phyloP scores from a whole-genome alignment of 1,284 basidiomycete genomes.

The Somion occarium region DNA sequence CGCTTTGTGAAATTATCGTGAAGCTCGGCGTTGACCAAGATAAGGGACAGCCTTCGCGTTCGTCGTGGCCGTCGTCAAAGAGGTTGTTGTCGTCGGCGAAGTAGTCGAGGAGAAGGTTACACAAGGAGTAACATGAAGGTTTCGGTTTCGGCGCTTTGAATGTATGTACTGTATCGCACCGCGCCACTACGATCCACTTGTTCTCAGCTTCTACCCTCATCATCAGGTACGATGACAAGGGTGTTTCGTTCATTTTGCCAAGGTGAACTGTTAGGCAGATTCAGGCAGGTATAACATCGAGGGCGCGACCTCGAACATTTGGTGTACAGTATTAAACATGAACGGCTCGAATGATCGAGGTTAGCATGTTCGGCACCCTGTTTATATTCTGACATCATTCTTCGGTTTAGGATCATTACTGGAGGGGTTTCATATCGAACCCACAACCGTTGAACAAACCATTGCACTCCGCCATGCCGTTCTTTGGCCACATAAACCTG shows the following conservation, averaged over 20 bases:
- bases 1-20: not conserved
- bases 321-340: too few species aligned
- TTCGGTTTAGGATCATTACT: not conserved
- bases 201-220: too few species aligned
- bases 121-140: not conserved
- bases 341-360: too few species aligned
- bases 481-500: constrained; percentile 49
- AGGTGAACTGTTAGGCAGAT: not conserved
- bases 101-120: not conserved
- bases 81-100: not conserved
- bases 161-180: not conserved
- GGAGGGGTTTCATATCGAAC: not conserved
- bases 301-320: too few species aligned
- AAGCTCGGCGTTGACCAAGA: not conserved
- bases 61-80: not conserved
- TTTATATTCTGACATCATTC: not conserved
- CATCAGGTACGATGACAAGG: too few species aligned
- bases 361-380: not conserved
- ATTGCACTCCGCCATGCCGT: constrained; percentile 50
- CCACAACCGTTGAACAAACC: constrained; percentile 38
- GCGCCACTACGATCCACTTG: not conserved
- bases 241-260: not conserved
- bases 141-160: not conserved
- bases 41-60: not conserved
- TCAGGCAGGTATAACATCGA: too few species aligned